These are phyloP conservation scores for Lepidopterella palustris DNA, from an alignment of 495 filamentous ascomycete genomes.

Conservation along the genomic window DNA sequence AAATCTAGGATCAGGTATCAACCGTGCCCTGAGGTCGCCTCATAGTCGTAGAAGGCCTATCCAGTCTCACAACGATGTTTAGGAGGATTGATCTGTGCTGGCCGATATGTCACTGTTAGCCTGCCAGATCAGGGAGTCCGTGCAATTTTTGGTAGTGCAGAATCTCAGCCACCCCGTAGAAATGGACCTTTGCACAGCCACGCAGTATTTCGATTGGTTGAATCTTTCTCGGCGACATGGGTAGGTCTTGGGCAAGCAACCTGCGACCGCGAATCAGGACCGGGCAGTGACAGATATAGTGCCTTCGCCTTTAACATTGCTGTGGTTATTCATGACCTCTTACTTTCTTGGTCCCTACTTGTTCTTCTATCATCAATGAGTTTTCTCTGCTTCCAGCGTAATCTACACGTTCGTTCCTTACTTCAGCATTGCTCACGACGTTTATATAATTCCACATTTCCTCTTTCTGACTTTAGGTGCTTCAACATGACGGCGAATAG, in stretches of 20 bases:
- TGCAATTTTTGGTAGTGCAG: no score
- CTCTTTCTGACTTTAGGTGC: neutral
- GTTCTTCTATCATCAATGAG: neutral
- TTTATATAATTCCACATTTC: neutral
- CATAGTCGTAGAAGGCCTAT: neutral
- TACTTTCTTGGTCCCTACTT: neutral
- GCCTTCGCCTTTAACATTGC: no score
- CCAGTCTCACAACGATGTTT: neutral
- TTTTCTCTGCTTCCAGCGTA: neutral
- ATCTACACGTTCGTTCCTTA: neutral
- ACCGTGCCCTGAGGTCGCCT: neutral
- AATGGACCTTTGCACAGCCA: neutral
- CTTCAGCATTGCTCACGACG: neutral
- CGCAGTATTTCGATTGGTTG: neutral
- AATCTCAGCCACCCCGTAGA: neutral
- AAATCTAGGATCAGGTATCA: neutral
- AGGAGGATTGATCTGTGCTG: neutral
- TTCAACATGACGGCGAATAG: neutral
- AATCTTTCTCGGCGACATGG: neutral
- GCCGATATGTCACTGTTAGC: neutral
- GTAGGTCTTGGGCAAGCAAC: no score
- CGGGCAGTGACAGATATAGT: neutral
- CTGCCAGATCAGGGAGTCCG: neutral
- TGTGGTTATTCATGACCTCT: neutral
- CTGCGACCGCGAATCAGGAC: neutral